Evolutionary conservation across 2,329 filamentous ascomycete genomes (phyloP).

Genomic region (Monilinia fructicola): DNA sequence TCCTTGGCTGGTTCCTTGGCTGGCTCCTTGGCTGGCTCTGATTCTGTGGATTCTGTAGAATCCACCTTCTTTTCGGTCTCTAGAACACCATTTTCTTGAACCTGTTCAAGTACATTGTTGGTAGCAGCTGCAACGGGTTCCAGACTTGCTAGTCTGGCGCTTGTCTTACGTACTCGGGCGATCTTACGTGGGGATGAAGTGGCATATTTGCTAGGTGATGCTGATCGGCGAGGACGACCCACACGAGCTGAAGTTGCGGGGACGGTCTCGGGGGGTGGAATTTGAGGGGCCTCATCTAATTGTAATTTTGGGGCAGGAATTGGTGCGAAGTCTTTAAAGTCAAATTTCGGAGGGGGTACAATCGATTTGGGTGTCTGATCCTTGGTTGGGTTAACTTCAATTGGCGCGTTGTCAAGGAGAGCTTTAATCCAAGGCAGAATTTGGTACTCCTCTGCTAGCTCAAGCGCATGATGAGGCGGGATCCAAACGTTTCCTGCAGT

Average conservation of each 20-base stretch:
- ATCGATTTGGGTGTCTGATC: conserved; percentile 68
- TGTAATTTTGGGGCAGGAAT: conserved; percentile 1
- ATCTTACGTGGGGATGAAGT: conserved; percentile 53
- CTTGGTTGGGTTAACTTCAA: conserved; percentile 49
- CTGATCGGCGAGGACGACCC: conserved; percentile 57
- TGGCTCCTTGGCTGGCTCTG: conserved; percentile 6
- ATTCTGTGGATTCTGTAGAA: conserved; percentile 9
- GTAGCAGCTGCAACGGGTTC: conserved; percentile 50
- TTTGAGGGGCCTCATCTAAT: conserved; percentile 15
- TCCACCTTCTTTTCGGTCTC: conserved; percentile 21
- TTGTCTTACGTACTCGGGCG: conserved; percentile 42
- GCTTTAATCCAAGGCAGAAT: conserved; percentile 87
- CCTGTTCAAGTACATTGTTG: conserved; percentile 45
- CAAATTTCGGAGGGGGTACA: conserved; percentile 72
- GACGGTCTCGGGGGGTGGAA: conserved; percentile 15
- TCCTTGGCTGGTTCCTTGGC: not conserved
- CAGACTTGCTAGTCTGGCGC: conserved; percentile 46
- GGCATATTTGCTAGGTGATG: conserved; percentile 51
- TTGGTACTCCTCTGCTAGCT: conserved; percentile 81
- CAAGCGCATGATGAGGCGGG: conserved; percentile 75
- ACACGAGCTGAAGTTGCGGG: conserved; percentile 37
- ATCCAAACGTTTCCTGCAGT: conserved; percentile 98
- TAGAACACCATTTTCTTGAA: conserved; percentile 47
- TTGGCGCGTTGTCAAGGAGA: conserved; percentile 85
- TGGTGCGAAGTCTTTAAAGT: not conserved